Base-by-base conservation (phyloP, 805 yeast species). In the Wickerhamomyces chambardii region DNA sequence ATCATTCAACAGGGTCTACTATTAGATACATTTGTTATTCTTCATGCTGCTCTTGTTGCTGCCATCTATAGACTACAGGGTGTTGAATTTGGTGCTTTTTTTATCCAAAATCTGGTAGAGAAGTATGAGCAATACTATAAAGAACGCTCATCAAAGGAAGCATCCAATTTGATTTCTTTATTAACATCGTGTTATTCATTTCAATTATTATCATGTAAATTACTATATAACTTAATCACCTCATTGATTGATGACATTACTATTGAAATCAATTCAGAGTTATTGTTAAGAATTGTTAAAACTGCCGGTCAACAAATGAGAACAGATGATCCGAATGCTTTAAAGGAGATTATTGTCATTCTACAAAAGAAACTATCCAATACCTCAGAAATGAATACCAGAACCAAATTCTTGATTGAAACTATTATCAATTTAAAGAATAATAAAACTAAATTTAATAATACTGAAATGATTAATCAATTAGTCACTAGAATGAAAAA, bases 241-340 rank as follows among this genome's bases (percentile, higher is more conserved):
- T 28, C 54, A 16, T 60, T 84, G 38, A 67, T 75, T 17, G 56
- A 59, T 6, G 70, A 75, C 2, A 68, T 84, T 15, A 68, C 73
- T 36, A n/a, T 24, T 24, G 96, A 89, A 53, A 45, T 63, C 15
- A 79, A 81, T 43, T 83, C 95, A 3, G 97, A 89, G 46, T 57
- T 85, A 15, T 63, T 92, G 33, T 61, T 90, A 35, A 73, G 80
- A 44, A 63, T 90, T 15, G 65, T 92, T 16, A 72, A 82, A 33
- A 75, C 75, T 26, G 74, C 87, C 10, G 99, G 98, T 30, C 70
- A 78, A 9, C 85, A 84, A 50, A 73, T 92, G 58, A 75, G 98
- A 51, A 62, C 84, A 4, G 98, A 92, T 54, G 98, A 92, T 53
- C 94, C 97, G 2, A 56, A 70, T 9, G 79, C 96, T 0, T 66